Evolutionary conservation across 768 basidiomycete genomes (phyloP).

Genomic region (Epithele typhae): DNA sequence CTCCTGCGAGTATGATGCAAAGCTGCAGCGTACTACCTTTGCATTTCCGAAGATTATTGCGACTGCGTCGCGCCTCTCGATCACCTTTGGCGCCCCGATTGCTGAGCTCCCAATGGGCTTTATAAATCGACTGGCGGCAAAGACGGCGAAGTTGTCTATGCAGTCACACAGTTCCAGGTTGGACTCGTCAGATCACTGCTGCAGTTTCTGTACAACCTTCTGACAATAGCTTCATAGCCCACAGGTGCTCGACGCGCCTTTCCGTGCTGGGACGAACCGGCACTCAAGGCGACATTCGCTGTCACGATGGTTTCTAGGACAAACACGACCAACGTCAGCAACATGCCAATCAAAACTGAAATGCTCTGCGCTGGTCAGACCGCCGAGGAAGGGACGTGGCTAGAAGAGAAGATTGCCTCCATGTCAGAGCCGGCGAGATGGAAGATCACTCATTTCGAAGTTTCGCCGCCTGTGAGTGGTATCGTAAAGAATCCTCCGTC

Average conservation of each 20-base stretch:
- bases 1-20: conserved; percentile 50
- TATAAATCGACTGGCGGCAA: conserved; percentile 66
- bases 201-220: not conserved
- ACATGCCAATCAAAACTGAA: conserved; percentile 62
- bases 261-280: conserved; percentile 93
- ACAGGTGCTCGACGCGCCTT: conserved; percentile 81
- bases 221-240: conserved; percentile 42
- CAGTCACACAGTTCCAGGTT: conserved; percentile 89
- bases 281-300: conserved; percentile 78
- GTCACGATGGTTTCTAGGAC: conserved; percentile 77
- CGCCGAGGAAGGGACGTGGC: conserved; percentile 16
- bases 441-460: conserved; percentile 81
- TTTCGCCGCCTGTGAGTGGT: conserved; percentile 57
- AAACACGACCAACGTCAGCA: conserved; percentile 75
- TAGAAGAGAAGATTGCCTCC: conserved; percentile 31
- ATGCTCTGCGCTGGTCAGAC: conserved; percentile 36
- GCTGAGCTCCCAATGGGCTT: conserved; percentile 73
- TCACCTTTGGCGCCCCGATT: conserved; percentile 65
- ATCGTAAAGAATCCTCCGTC: no score
- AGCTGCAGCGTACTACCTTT: conserved; percentile 62
- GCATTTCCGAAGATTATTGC: conserved; percentile 55
- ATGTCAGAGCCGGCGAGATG: conserved; percentile 41
- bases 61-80: conserved; percentile 59
- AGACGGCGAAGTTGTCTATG: conserved; percentile 63
- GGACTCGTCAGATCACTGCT: not conserved